These are phyloP conservation scores for Hevea brasiliensis DNA, from an alignment of 345 rosid genomes.

Conservation along the genomic window DNA sequence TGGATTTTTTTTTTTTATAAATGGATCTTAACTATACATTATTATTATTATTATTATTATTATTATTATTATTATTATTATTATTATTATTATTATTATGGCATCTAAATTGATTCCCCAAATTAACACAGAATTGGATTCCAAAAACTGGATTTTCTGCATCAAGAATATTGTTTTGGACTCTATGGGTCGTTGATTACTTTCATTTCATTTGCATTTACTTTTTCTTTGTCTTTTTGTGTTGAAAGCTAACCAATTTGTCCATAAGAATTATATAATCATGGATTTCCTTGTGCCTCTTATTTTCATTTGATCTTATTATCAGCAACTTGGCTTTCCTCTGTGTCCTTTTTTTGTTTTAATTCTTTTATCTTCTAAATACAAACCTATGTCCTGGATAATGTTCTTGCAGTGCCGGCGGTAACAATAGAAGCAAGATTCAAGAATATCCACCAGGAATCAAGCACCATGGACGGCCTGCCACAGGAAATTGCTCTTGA, in stretches of 20 bases:
- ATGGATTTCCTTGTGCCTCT: neutral
- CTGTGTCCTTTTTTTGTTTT: neutral
- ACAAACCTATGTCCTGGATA: neutral
- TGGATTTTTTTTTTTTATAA: too few relatives aligned
- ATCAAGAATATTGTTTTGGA: too few relatives aligned
- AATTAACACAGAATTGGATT: too few relatives aligned
- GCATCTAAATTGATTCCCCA: too few relatives aligned
- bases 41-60: too few relatives aligned
- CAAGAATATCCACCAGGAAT: slow-evolving; percentile 1
- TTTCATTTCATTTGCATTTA: neutral
- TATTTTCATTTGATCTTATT: neutral
- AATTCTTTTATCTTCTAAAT: neutral
- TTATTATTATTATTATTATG: too few relatives aligned
- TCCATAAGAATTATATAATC: neutral
- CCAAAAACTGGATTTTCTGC: too few relatives aligned
- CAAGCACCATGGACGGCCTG: slow-evolving; percentile 24
- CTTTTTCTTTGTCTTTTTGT: too few relatives aligned
- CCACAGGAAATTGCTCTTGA: slow-evolving; percentile 32
- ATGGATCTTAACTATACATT: too few relatives aligned
- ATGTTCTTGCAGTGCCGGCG: neutral
- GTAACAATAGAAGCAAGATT: neutral
- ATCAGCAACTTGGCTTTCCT: neutral
- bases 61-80: too few relatives aligned
- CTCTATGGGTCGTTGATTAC: neutral
- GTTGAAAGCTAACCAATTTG: neutral